A percentile compares a stretch with the other conserved stretches of the same genome.
These are phyloP conservation scores for Chamaenerion angustifolium DNA, from an alignment of 345 rosid genomes.

Conservation along the genomic window DNA sequence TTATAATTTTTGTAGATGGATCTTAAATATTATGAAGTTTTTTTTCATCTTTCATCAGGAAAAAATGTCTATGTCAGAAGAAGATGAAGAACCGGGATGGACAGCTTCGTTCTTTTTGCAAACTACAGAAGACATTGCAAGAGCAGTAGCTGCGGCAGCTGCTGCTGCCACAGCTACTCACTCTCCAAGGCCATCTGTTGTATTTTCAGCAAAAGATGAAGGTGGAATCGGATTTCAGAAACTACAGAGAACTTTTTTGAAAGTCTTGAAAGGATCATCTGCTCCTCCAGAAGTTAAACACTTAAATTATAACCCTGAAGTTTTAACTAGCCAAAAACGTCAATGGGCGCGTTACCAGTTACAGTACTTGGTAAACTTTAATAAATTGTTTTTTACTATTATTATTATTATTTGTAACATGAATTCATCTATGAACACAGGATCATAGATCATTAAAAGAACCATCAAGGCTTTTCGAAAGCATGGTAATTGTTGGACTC, in stretches of 20 bases:
- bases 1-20: too few species aligned
- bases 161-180: constrained; percentile 56
- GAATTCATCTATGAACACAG: constrained; percentile 21
- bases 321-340: constrained; percentile 90
- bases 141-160: constrained; percentile 63
- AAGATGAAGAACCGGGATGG: constrained; percentile 73
- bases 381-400: too few species aligned
- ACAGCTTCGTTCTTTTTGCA: constrained; percentile 51
- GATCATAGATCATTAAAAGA: constrained; percentile 65
- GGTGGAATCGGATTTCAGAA: constrained; percentile 56
- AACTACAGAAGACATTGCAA: constrained; percentile 69
- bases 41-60: too few species aligned
- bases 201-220: constrained; percentile 61
- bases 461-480: constrained; percentile 81
- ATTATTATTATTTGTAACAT: too few species aligned
- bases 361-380: constrained; percentile 51
- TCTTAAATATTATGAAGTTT: too few species aligned
- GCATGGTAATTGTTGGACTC: constrained; percentile 90
- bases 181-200: constrained; percentile 78
- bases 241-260: constrained; percentile 50
- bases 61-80: constrained; percentile 15
- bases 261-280: constrained; percentile 56
- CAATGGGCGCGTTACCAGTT: constrained; percentile 82
- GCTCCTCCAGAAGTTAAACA: constrained; percentile 44
- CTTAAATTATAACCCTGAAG: constrained; percentile 69